phyloP scores from a whole-genome alignment of 306 rosid genomes.

The Vigna trinervia region DNA sequence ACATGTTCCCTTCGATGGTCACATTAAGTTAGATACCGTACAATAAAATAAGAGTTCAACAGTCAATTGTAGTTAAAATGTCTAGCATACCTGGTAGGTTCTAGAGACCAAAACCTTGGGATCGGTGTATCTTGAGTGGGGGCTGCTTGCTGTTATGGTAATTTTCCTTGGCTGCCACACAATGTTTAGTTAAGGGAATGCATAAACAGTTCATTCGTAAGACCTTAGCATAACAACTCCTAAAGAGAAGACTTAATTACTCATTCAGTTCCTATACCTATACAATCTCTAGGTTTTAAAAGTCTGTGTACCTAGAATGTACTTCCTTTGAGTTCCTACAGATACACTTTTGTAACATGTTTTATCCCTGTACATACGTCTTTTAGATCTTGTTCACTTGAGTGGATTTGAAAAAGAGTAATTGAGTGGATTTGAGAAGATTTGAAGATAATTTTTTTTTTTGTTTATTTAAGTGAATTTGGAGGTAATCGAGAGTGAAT shows the following conservation, averaged over 20 bases:
- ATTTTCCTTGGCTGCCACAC: constrained; percentile 64
- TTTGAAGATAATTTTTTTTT: no score
- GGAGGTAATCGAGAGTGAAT: no score
- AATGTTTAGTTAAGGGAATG: constrained; percentile 33
- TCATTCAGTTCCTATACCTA: background rate
- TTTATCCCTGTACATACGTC: no score
- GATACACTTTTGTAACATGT: background rate
- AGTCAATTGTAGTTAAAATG: background rate
- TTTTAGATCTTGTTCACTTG: no score
- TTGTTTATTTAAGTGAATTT: no score
- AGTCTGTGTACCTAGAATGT: background rate
- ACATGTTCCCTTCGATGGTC: constrained; percentile 82
- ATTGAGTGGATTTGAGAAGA: no score
- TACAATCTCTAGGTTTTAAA: background rate
- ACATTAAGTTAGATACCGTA: constrained; percentile 37
- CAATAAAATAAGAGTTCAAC: constrained; percentile 22
- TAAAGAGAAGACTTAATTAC: background rate
- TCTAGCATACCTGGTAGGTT: constrained; percentile 73
- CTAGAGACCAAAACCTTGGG: constrained; percentile 93
- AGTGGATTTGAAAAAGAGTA: no score
- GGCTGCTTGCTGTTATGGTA: constrained; percentile 77
- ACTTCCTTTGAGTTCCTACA: background rate
- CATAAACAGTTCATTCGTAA: constrained; percentile 18
- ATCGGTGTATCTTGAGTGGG: constrained; percentile 89
- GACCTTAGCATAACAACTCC: background rate